phyloP scores from a whole-genome alignment of 73 alveolate genomes.

The Paramecium sexaurelia region DNA sequence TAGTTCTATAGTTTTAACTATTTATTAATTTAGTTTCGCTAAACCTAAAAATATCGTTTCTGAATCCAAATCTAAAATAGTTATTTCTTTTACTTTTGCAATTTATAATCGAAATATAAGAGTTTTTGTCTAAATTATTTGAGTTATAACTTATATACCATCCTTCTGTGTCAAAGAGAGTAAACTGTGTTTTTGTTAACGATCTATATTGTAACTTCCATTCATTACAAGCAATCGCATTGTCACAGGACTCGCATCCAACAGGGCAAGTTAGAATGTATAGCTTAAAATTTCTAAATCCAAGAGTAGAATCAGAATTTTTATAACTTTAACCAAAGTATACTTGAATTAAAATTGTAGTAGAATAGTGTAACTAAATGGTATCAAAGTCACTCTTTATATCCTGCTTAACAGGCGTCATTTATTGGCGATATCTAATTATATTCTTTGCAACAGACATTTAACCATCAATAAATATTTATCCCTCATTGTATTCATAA shows the following conservation, averaged over 20 bases:
- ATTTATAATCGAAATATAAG: background rate
- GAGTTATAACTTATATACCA: background rate
- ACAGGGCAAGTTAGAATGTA: background rate
- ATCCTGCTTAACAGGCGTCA: background rate
- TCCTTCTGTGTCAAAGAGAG: background rate
- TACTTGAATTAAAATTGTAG: background rate
- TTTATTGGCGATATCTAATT: no score
- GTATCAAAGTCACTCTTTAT: background rate
- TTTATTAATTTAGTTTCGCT: background rate
- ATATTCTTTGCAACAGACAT: background rate
- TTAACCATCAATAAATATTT: background rate
- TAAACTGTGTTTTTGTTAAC: background rate
- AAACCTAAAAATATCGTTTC: background rate
- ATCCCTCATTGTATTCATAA: background rate
- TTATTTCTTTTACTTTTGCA: background rate
- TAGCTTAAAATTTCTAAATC: background rate
- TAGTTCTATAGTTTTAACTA: background rate
- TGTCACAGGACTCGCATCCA: background rate
- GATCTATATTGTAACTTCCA: background rate
- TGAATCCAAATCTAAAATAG: background rate
- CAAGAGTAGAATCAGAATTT: background rate
- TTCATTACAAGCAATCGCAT: background rate
- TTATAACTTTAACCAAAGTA: background rate
- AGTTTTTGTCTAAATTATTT: background rate
- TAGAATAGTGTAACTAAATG: background rate